These are phyloP conservation scores for Dendrocalamus sinicus DNA, from an alignment of 176 grass and related monocot genomes.

Conservation along the genomic window DNA sequence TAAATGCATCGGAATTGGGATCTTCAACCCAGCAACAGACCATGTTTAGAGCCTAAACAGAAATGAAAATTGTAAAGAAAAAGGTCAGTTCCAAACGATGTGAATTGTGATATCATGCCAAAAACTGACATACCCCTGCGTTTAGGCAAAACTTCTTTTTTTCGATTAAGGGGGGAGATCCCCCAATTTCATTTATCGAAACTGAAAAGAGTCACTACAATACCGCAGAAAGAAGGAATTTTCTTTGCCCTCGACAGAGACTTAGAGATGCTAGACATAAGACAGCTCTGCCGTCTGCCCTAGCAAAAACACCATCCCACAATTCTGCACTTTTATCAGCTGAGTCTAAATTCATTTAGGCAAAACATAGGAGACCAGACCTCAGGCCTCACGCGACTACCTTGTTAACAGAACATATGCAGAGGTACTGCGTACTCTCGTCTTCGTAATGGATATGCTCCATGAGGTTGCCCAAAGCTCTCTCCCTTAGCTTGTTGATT, in stretches of 20 bases:
- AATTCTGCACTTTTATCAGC: no score
- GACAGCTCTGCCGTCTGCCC: no score
- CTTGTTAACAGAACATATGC: constrained; percentile 59
- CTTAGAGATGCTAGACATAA: no score
- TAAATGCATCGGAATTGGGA: constrained; percentile 77
- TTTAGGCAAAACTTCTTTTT: no score
- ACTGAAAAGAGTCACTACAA: no score
- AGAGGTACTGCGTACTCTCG: constrained; percentile 65
- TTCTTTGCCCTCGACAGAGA: no score
- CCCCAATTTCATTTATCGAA: no score
- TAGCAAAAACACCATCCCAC: no score
- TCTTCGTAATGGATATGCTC: constrained; percentile 90
- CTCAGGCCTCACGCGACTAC: constrained; percentile 9
- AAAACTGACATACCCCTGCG: background rate
- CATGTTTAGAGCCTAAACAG: constrained; percentile 72
- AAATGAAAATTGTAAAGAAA: background rate
- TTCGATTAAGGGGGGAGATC: no score
- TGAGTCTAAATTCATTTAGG: background rate
- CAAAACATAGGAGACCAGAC: no score
- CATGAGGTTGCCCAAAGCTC: constrained; percentile 51
- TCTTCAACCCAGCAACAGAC: constrained; percentile 74
- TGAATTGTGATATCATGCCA: background rate
- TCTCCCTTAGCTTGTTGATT: constrained; percentile 60
- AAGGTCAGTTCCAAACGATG: background rate
- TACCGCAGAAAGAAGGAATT: no score